These are phyloP conservation scores for Blastocystis sp. DNA, from an alignment of 352 stramenopile species.

Conservation along the genomic window DNA sequence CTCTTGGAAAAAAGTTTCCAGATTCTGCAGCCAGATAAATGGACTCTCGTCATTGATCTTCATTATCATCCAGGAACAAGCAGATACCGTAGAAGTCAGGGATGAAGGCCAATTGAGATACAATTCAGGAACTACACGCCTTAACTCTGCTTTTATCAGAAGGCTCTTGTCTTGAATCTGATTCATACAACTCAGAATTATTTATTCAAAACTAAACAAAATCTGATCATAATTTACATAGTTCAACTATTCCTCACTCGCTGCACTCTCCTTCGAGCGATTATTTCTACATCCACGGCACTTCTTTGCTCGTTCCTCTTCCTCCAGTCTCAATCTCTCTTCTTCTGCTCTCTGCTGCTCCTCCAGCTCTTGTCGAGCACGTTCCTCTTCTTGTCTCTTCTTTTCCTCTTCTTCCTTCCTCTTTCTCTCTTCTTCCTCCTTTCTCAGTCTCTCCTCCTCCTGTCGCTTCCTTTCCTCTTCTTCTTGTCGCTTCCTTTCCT, in stretches of 20 bases:
- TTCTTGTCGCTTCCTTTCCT: not conserved
- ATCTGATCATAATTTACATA: not conserved
- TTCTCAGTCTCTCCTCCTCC: not conserved
- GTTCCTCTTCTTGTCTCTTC: not conserved
- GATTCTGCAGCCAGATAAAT: not conserved
- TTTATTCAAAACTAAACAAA: not conserved
- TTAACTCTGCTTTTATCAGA: not conserved
- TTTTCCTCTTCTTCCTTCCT: not conserved
- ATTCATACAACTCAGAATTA: not conserved
- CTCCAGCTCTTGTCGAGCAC: not conserved
- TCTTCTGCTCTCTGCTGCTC: not conserved
- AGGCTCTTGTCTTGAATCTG: not conserved
- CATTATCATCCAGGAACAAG: not conserved
- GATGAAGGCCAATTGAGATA: not conserved
- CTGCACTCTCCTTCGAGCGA: not conserved
- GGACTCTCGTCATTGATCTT: not conserved
- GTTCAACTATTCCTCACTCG: not conserved
- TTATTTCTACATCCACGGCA: slow-evolving; percentile 17
- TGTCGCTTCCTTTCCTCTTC: not conserved
- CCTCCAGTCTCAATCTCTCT: not conserved
- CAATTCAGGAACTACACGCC: not conserved
- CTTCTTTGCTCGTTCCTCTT: slow-evolving; percentile 38
- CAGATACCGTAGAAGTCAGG: not conserved
- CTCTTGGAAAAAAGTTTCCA: slow-evolving; percentile 5
- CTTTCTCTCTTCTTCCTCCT: not conserved